These are phyloP conservation scores for Diospyros kaki DNA, from an alignment of 148 eudicot species.

Conservation along the genomic window DNA sequence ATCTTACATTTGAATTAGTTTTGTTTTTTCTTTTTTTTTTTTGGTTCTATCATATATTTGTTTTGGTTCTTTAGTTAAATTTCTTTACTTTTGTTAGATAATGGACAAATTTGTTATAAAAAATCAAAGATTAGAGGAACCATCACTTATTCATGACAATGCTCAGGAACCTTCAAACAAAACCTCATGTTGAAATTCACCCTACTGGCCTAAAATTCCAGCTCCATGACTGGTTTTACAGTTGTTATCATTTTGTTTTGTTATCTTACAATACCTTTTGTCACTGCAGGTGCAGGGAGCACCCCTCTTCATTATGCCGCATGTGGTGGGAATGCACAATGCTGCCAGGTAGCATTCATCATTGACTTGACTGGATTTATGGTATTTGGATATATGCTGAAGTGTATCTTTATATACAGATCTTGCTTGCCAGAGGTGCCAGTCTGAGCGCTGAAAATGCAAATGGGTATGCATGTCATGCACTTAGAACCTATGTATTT, in stretches of 20 bases:
- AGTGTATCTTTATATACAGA: slow-evolving; percentile 29
- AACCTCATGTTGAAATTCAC: too few relatives aligned
- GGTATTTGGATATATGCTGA: slow-evolving; percentile 6
- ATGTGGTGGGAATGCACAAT: slow-evolving; percentile 78
- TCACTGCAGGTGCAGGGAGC: slow-evolving; percentile 78
- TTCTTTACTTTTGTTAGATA: too few relatives aligned
- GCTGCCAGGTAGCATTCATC: slow-evolving; percentile 70
- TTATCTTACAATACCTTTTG: not conserved
- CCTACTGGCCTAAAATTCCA: too few relatives aligned
- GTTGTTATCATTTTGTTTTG: not conserved
- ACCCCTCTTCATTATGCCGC: slow-evolving; percentile 95
- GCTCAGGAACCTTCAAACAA: too few relatives aligned
- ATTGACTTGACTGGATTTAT: not conserved
- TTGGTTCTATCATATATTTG: too few relatives aligned
- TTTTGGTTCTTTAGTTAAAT: too few relatives aligned
- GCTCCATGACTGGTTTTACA: not conserved
- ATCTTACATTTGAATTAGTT: too few relatives aligned
- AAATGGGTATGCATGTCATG: slow-evolving; percentile 56
- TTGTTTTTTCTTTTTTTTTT: too few relatives aligned
- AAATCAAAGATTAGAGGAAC: too few relatives aligned
- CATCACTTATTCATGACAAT: too few relatives aligned
- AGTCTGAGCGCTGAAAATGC: slow-evolving; percentile 55
- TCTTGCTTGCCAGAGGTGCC: slow-evolving; percentile 73
- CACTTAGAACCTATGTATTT: not conserved
- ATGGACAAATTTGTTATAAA: too few relatives aligned